These are phyloP conservation scores for Malbranchea zuffiana DNA, from an alignment of 2,329 filamentous ascomycete genomes.

Conservation along the genomic window DNA sequence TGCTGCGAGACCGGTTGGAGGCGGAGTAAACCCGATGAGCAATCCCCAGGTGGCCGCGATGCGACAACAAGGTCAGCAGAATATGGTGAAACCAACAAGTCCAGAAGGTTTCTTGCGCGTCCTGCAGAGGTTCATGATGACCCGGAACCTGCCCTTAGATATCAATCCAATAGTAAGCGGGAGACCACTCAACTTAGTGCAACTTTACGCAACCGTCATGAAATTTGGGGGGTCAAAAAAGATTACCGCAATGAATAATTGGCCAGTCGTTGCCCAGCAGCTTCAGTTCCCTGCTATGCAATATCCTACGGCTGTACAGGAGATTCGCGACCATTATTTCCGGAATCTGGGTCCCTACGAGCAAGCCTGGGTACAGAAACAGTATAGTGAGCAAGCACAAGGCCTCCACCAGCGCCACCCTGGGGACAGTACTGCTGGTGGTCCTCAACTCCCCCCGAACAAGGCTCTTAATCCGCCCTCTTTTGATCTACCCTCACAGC, in stretches of 20 bases:
- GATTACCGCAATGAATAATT: constrained; percentile 58
- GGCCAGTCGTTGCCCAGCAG: constrained; percentile 59
- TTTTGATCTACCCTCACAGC: constrained; percentile 12
- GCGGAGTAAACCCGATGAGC: constrained; percentile 22
- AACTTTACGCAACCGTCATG: constrained; percentile 66
- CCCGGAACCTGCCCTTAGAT: constrained; percentile 62
- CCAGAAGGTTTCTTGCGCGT: constrained; percentile 66
- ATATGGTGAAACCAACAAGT: constrained; percentile 31
- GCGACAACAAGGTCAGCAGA: constrained; percentile 39
- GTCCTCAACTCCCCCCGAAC: constrained; percentile 34
- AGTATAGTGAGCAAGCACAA: constrained; percentile 34
- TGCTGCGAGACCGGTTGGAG: constrained; percentile 25
- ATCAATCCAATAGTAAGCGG: constrained; percentile 62
- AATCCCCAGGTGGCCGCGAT: constrained; percentile 36
- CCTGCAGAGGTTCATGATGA: constrained; percentile 64
- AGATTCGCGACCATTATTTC: constrained; percentile 63
- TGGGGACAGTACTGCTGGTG: constrained; percentile 22
- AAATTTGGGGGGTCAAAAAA: constrained; percentile 68
- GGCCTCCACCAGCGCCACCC: constrained; percentile 33
- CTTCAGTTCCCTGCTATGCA: constrained; percentile 52
- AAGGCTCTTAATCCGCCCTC: constrained; percentile 29
- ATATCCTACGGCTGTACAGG: constrained; percentile 53
- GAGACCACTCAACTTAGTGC: constrained; percentile 61
- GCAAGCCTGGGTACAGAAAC: constrained; percentile 38
- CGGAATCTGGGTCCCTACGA: constrained; percentile 69